Evolutionary conservation across 2,329 filamentous ascomycete genomes (phyloP).

Genomic region (Sporothrix pallida): DNA sequence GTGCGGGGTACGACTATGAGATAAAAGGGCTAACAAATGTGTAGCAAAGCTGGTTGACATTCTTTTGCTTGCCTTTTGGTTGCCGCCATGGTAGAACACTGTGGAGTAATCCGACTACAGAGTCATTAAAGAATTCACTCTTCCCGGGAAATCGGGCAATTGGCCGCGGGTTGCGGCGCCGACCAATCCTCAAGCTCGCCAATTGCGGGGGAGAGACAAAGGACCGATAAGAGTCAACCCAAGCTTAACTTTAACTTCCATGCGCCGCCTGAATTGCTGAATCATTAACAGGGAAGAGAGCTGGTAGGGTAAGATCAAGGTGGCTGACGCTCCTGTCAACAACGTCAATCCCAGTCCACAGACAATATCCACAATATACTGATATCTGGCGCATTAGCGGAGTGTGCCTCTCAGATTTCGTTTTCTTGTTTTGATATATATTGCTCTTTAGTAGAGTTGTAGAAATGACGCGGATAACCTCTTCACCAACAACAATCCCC

Average conservation of each 20-base stretch:
- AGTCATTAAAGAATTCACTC: not conserved
- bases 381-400: not conserved
- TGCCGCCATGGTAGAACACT: not conserved
- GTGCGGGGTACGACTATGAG: conserved; percentile 6
- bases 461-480: too few species aligned
- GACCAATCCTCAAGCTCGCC: not conserved
- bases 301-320: not conserved
- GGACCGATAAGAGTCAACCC: not conserved
- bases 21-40: not conserved
- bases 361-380: not conserved
- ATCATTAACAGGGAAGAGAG: not conserved
- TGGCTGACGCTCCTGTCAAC: not conserved
- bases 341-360: not conserved
- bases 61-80: not conserved
- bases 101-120: not conserved
- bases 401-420: too few species aligned
- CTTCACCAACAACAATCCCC: too few species aligned
- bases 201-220: not conserved
- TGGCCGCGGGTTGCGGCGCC: not conserved
- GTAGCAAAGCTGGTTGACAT: not conserved
- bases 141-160: not conserved
- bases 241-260: not conserved
- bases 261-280: not conserved
- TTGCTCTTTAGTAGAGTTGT: too few species aligned
- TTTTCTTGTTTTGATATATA: too few species aligned